These are phyloP conservation scores for Vanilla planifolia DNA, from an alignment of 106 monocot species.

Conservation along the genomic window DNA sequence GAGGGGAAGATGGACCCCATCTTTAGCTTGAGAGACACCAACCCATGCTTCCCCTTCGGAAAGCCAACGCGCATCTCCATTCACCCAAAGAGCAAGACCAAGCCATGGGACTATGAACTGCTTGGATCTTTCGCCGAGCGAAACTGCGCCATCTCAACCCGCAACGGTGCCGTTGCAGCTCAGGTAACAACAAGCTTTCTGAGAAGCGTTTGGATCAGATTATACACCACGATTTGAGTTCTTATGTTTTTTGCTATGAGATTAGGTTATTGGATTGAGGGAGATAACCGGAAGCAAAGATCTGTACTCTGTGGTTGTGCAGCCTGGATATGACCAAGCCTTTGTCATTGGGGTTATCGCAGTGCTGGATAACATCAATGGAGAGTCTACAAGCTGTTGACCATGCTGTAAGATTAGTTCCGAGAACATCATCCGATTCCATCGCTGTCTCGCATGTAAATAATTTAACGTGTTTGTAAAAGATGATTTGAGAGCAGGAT, in stretches of 20 bases:
- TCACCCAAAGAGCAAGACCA: slow-evolving; percentile 28
- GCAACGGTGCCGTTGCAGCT: slow-evolving; percentile 41
- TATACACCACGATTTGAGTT: not conserved
- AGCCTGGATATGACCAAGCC: slow-evolving; percentile 19
- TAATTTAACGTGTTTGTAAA: no score
- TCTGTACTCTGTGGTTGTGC: slow-evolving; percentile 12
- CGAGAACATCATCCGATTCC: no score
- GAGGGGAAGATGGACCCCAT: slow-evolving; percentile 30
- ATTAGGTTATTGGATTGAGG: slow-evolving; percentile 5
- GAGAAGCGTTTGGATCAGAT: no score
- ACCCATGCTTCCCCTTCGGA: slow-evolving; percentile 33
- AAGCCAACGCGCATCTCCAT: slow-evolving; percentile 30
- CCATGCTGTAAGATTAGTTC: no score
- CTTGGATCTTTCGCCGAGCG: slow-evolving; percentile 54
- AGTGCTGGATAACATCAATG: slow-evolving; percentile 19
- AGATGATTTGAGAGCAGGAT: no score
- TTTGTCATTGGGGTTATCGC: slow-evolving; percentile 22
- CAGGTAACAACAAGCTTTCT: slow-evolving; percentile 27
- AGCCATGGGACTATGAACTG: slow-evolving; percentile 56
- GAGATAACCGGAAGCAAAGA: slow-evolving; percentile 8
- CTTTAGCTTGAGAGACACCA: slow-evolving; percentile 37
- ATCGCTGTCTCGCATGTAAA: no score
- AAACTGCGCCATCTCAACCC: slow-evolving; percentile 41
- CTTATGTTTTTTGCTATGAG: not conserved
- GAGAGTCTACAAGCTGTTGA: slow-evolving; percentile 21